These are phyloP conservation scores for Platismatia glauca DNA, from an alignment of 495 filamentous ascomycete species.

Conservation along the genomic window DNA sequence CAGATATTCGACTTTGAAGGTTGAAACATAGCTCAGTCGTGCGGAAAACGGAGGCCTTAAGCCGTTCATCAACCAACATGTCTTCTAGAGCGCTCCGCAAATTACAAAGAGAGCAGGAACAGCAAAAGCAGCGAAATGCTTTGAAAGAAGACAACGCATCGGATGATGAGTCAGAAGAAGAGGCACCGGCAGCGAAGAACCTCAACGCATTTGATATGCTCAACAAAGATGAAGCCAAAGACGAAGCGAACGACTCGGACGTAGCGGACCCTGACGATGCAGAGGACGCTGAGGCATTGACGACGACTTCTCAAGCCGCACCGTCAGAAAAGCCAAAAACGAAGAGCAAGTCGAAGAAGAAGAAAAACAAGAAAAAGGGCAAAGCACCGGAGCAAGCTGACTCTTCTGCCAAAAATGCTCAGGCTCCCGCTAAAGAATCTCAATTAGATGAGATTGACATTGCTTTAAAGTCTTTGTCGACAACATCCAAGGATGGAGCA, in stretches of 20 bases:
- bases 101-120: constrained; percentile 54
- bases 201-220: constrained; percentile 45
- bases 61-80: constrained; percentile 39
- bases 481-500: constrained; percentile 22
- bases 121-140: constrained; percentile 50
- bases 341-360: constrained; percentile 24
- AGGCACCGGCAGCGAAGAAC: constrained; percentile 32
- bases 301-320: neutral
- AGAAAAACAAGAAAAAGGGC: constrained; percentile 21
- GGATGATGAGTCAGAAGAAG: constrained; percentile 43
- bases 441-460: constrained; percentile 74
- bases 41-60: neutral
- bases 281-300: constrained; percentile 17
- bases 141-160: constrained; percentile 34
- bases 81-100: constrained; percentile 73
- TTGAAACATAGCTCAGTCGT: neutral
- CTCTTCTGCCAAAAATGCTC: constrained; percentile 23
- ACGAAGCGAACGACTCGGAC: constrained; percentile 48
- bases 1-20: neutral
- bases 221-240: constrained; percentile 51
- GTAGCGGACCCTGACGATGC: constrained; percentile 27
- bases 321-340: constrained; percentile 16
- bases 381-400: constrained; percentile 9
- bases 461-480: constrained; percentile 58
- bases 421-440: constrained; percentile 34